These are phyloP conservation scores for Metschnikowia sp. DNA, from an alignment of 805 yeast species.

Conservation along the genomic window DNA sequence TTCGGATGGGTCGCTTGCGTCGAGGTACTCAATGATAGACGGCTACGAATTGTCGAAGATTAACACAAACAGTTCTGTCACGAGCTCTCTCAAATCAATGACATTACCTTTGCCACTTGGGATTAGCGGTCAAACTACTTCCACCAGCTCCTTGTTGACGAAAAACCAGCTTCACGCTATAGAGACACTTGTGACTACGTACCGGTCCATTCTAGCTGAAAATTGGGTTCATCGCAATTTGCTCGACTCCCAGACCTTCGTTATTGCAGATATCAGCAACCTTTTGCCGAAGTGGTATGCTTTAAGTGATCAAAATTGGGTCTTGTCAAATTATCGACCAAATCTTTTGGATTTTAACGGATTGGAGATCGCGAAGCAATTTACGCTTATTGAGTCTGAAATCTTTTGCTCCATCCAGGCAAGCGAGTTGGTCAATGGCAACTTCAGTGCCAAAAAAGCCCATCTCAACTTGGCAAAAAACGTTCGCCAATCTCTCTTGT, in stretches of 20 bases:
- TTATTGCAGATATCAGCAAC: conserved; percentile 29
- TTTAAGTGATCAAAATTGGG: conserved; percentile 57
- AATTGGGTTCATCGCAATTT: conserved; percentile 43
- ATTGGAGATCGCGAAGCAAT: conserved; percentile 71
- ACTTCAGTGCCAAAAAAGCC: conserved; percentile 57
- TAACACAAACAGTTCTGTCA: conserved; percentile 45
- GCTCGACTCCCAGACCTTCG: conserved; percentile 28
- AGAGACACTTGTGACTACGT: conserved; percentile 49
- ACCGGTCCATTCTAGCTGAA: conserved; percentile 49
- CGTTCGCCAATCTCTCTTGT: conserved; percentile 55
- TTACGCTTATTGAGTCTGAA: conserved; percentile 67
- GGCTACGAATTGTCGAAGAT: conserved; percentile 54
- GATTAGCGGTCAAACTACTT: conserved; percentile 40
- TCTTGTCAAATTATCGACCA: conserved; percentile 49
- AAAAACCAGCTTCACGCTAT: conserved; percentile 39
- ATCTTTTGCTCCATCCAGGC: conserved; percentile 62
- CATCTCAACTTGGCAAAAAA: conserved; percentile 60
- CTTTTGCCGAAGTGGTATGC: conserved; percentile 47
- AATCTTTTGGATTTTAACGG: conserved; percentile 60
- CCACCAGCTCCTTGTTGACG: conserved; percentile 37
- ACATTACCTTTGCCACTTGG: conserved; percentile 42
- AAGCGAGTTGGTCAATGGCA: conserved; percentile 63
- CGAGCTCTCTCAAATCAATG: conserved; percentile 39
- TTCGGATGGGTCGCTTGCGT: conserved; percentile 22
- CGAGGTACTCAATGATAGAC: conserved; percentile 50